A percentile compares a stretch with the other conserved stretches of the same genome.
Conservation (phyloP, 202 grass and related monocot genomes). For the Saccharum hybrid region DNA sequence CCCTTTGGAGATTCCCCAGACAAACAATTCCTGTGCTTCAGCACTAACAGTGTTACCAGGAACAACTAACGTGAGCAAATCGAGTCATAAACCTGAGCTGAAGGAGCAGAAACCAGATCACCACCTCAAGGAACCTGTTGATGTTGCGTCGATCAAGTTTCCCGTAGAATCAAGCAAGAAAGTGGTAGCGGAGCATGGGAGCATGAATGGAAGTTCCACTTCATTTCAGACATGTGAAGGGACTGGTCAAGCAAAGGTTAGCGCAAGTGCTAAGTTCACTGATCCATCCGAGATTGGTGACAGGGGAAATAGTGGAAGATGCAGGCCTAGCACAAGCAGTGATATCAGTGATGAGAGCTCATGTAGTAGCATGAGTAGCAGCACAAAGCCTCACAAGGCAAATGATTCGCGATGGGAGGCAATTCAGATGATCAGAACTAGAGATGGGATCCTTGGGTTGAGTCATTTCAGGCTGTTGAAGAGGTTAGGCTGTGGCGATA, state of each 20-base stretch:
- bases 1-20: slow-evolving; percentile 36
- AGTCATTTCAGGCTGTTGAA: slow-evolving; percentile 81
- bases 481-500: slow-evolving; percentile 73
- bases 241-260: slow-evolving; percentile 42
- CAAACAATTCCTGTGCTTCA: slow-evolving; percentile 20
- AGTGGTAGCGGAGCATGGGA: slow-evolving; percentile 6
- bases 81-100: slow-evolving; percentile 6
- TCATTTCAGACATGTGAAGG: slow-evolving; percentile 51
- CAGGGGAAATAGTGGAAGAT: slow-evolving; percentile 54
- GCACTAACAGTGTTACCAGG: slow-evolving; percentile 10
- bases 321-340: slow-evolving; percentile 74
- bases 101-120: slow-evolving; percentile 38
- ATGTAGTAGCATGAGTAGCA: slow-evolving; percentile 74
- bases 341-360: slow-evolving; percentile 88
- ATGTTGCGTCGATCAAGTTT: background rate
- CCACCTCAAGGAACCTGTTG: slow-evolving; percentile 28
- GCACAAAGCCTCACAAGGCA: slow-evolving; percentile 73
- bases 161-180: slow-evolving; percentile 1
- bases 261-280: slow-evolving; percentile 49
- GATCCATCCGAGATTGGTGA: slow-evolving; percentile 53
- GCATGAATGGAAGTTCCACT: slow-evolving; percentile 24
- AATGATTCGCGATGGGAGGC: slow-evolving; percentile 85
- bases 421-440: slow-evolving; percentile 56
- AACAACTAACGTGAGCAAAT: slow-evolving; percentile 20
- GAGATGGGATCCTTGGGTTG: slow-evolving; percentile 66